Percentiles rank a stretch among this genome's conserved stretches.
phyloP scores from a whole-genome alignment of 2,329 filamentous ascomycete genomes.

The Alternaria tenuissima region DNA sequence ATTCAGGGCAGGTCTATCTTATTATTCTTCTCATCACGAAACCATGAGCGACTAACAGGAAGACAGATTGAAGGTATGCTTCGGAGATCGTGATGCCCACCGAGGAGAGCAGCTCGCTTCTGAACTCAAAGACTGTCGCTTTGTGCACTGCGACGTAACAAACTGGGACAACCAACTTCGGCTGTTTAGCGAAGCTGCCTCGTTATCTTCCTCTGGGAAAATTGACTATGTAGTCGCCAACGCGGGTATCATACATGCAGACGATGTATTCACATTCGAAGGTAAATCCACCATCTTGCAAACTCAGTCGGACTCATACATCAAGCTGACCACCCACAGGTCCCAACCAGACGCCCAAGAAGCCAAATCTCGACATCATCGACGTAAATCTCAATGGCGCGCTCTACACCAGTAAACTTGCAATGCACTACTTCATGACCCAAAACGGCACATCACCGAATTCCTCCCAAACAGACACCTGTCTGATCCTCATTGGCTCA shows the following conservation, averaged over 20 bases:
- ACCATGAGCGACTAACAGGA: not conserved
- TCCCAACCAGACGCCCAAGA: not conserved
- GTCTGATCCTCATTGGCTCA: constrained; percentile 16
- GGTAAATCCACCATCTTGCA: constrained; percentile 1
- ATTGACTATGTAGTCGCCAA: constrained; percentile 19
- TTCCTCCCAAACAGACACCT: constrained; percentile 10
- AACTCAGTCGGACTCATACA: not conserved
- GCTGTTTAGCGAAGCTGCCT: constrained; percentile 8
- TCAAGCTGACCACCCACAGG: not conserved
- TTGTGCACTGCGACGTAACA: constrained; percentile 13
- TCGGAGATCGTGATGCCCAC: not conserved
- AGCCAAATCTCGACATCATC: constrained; percentile 10
- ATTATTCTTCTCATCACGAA: not conserved
- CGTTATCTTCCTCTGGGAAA: not conserved
- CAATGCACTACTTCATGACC: constrained; percentile 17
- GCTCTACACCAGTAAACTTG: constrained; percentile 14
- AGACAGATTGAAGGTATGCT: not conserved
- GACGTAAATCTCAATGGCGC: constrained; percentile 5
- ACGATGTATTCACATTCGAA: constrained; percentile 18
- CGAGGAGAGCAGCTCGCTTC: not conserved
- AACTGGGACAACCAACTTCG: constrained; percentile 20
- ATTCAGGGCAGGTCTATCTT: too few relatives aligned
- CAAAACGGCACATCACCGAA: constrained; percentile 5
- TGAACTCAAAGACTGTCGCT: not conserved
- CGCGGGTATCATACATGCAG: constrained; percentile 14